phyloP scores from a whole-genome alignment of 768 basidiomycete genomes.

The Mycena haematopus region DNA sequence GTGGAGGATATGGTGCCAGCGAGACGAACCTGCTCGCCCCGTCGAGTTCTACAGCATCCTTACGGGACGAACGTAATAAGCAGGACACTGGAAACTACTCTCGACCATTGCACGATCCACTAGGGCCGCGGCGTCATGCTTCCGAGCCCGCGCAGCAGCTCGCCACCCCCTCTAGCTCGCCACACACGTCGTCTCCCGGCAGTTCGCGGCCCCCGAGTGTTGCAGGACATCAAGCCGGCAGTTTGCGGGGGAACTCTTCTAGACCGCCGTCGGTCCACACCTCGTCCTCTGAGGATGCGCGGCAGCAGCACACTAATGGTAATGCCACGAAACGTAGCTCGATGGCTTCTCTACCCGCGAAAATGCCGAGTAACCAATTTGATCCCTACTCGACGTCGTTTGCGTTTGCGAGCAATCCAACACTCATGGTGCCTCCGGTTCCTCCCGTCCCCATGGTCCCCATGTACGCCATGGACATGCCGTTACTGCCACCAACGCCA shows the following conservation, averaged over 20 bases:
- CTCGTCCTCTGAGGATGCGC: constrained; percentile 64
- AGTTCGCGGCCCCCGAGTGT: constrained; percentile 59
- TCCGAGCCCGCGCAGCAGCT: constrained; percentile 50
- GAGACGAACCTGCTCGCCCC: constrained; percentile 35
- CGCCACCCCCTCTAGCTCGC: constrained; percentile 34
- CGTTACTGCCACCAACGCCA: constrained; percentile 73
- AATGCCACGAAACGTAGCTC: constrained; percentile 49
- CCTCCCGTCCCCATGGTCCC: constrained; percentile 51
- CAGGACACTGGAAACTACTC: constrained; percentile 45
- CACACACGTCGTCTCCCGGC: constrained; percentile 54
- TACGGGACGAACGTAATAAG: constrained; percentile 52
- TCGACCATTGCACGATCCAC: constrained; percentile 44
- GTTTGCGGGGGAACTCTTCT: constrained; percentile 40
- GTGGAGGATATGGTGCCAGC: constrained; percentile 42
- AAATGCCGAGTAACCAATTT: constrained; percentile 34
- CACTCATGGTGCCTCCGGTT: constrained; percentile 35
- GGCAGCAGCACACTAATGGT: constrained; percentile 39
- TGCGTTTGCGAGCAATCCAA: constrained; percentile 48
- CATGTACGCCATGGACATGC: constrained; percentile 63
- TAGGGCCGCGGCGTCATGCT: constrained; percentile 50
- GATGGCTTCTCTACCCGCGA: constrained; percentile 40
- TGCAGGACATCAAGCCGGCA: constrained; percentile 40
- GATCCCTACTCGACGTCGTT: constrained; percentile 47
- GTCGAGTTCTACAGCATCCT: constrained; percentile 46
- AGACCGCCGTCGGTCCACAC: constrained; percentile 62